A percentile compares a stretch with the other conserved stretches of the same genome.
Conservation (phyloP, 371 early-diverging fungal genomes). For the Lichtheimia corymbifera region DNA sequence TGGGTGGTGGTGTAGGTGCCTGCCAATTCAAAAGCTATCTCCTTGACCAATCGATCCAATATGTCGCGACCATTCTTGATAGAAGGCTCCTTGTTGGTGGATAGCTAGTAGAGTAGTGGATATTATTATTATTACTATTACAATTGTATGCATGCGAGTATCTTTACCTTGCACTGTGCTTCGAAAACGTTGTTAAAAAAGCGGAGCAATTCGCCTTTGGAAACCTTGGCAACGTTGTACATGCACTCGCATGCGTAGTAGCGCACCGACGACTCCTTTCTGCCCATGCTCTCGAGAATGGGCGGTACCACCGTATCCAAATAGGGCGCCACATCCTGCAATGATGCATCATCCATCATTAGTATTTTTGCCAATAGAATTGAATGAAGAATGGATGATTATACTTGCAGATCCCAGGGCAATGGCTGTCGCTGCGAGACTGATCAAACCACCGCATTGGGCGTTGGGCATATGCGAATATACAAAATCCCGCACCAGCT, state of each 20-base stretch:
- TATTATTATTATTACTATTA: too few species aligned
- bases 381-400: neutral
- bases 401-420: slow-evolving; percentile 73
- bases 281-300: slow-evolving; percentile 81
- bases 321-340: slow-evolving; percentile 63
- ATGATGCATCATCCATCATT: neutral
- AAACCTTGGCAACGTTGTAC: slow-evolving; percentile 95
- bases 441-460: slow-evolving; percentile 91
- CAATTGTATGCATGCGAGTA: too few species aligned
- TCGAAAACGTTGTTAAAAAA: slow-evolving; percentile 95
- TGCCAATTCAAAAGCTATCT: slow-evolving; percentile 87
- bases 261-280: slow-evolving; percentile 84
- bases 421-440: slow-evolving; percentile 83
- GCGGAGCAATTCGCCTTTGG: slow-evolving; percentile 75
- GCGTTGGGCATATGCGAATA: slow-evolving; percentile 77
- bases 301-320: slow-evolving; percentile 84
- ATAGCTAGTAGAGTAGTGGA: slow-evolving; percentile 45
- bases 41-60: slow-evolving; percentile 87
- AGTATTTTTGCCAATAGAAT: neutral
- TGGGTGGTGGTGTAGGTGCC: slow-evolving; percentile 55
- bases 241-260: slow-evolving; percentile 95
- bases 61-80: slow-evolving; percentile 89
- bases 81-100: slow-evolving; percentile 78
- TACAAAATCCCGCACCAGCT: slow-evolving; percentile 79
- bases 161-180: slow-evolving; percentile 77